Base-by-base conservation (phyloP, 2,329 filamentous ascomycete species). In the Colletotrichum tropicicola region DNA sequence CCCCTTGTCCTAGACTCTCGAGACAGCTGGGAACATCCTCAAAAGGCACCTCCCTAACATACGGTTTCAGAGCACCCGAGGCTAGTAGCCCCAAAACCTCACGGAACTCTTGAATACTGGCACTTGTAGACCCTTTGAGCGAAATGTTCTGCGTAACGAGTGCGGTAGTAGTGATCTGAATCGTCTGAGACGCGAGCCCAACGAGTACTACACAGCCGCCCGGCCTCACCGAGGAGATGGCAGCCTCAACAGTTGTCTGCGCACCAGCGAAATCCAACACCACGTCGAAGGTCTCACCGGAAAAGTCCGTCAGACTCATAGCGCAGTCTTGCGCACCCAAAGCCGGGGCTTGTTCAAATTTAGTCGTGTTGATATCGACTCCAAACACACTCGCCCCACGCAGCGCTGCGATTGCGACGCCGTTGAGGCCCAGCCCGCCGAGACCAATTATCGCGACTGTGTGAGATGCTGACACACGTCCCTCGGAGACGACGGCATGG, bases 401-500 rank as follows among this genome's bases (percentile, higher is more conserved):
- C 5, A 44, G 19, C 5, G 45, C 63, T 0, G 58, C 58, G 19
- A 66, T 19, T 8, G 63, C 47, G 7, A 66, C 52, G 10, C 63
- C 58, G 19, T 62, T 66, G 23, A 62, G 41, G 0, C 63, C 58
- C 3, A 66, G 32, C 3, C 63, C 63, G 17, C 58, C 63, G 12
- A 66, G 63, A 3, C 63, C 63, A 39, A 66, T 57, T 15, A 66
- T 47, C 3, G 32, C 49, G 10, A 57, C 39, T 1, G 52, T 62
- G 6, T 25, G 9, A 2, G 15, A 10, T 4, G 6, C n/a, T 4
- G 19, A 47, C 5, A 66, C 48, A 0, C 12, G 10, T 15, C 63
- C 63, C 39, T 63, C 63, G 3, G 63, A 7, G 39, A 73, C 63
- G 2, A 63, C 58, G 12, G 63, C 58, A 25, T 66, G 58, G 27